These are phyloP conservation scores for Teunomyces barrocoloradensis DNA, from an alignment of 805 yeast species.

Conservation along the genomic window DNA sequence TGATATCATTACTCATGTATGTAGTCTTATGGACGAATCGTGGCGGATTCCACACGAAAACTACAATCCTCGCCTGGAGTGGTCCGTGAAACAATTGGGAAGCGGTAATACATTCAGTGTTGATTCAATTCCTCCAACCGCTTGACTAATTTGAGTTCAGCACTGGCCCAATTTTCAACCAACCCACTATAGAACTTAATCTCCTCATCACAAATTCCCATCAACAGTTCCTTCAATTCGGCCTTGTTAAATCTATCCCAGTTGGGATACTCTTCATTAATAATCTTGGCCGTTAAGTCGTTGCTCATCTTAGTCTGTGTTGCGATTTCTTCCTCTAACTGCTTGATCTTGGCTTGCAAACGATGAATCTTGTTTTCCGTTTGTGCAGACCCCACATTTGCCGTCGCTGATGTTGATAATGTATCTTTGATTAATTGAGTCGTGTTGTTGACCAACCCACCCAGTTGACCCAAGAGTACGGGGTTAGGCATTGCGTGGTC, in stretches of 20 bases:
- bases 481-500: slow-evolving; percentile 21
- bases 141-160: slow-evolving; percentile 31
- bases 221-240: slow-evolving; percentile 71
- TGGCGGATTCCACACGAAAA: slow-evolving; percentile 24
- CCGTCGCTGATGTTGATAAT: slow-evolving; percentile 46
- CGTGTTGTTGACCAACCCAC: slow-evolving; percentile 40
- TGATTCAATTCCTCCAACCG: slow-evolving; percentile 11
- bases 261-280: slow-evolving; percentile 52
- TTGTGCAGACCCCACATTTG: slow-evolving; percentile 39
- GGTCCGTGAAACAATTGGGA: neutral
- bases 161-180: slow-evolving; percentile 67
- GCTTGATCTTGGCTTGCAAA: slow-evolving; percentile 40
- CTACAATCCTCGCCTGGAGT: neutral
- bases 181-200: slow-evolving; percentile 68
- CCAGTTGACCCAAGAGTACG: slow-evolving; percentile 18
- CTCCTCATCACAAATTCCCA: slow-evolving; percentile 72
- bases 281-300: slow-evolving; percentile 44
- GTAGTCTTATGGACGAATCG: slow-evolving; percentile 24
- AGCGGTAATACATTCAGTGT: neutral
- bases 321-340: slow-evolving; percentile 46
- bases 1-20: slow-evolving; percentile 35
- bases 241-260: slow-evolving; percentile 79
- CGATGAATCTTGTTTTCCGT: slow-evolving; percentile 44
- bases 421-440: slow-evolving; percentile 49
- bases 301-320: slow-evolving; percentile 44